phyloP scores from a whole-genome alignment of 2,329 filamentous ascomycete species.

The Graphiopsis chlorocephala region DNA sequence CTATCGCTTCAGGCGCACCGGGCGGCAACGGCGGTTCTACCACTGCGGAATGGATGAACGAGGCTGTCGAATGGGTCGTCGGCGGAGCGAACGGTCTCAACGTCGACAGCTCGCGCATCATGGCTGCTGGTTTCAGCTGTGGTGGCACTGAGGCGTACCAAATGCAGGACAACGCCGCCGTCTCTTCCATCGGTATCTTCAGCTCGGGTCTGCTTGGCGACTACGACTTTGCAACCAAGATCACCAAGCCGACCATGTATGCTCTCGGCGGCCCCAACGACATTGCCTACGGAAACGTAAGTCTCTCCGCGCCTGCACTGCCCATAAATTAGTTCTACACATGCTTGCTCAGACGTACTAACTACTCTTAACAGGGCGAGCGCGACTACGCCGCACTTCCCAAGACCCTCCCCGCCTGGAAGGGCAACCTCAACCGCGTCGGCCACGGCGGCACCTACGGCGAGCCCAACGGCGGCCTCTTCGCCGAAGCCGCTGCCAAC shows the following conservation, averaged over 20 bases:
- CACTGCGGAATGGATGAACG: constrained; percentile 10
- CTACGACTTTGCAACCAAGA: background rate
- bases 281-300: constrained; percentile 14
- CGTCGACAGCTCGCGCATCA: constrained; percentile 12
- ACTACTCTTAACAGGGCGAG: constrained; percentile 3
- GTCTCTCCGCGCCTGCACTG: background rate
- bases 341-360: background rate
- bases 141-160: constrained; percentile 15
- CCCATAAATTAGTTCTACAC: background rate
- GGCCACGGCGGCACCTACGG: constrained; percentile 14
- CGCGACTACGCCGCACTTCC: constrained; percentile 13
- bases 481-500: constrained; percentile 5
- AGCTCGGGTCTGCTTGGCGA: constrained; percentile 4
- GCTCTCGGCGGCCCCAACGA: constrained; percentile 7
- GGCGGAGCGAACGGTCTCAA: constrained; percentile 7
- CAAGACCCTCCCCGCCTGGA: constrained; percentile 4
- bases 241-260: constrained; percentile 12
- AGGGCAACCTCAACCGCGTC: constrained; percentile 13
- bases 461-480: constrained; percentile 11
- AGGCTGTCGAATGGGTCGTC: constrained; percentile 11
- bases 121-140: constrained; percentile 14
- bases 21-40: constrained; percentile 9
- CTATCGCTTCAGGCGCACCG: constrained; percentile 23
- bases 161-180: constrained; percentile 5
- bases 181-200: constrained; percentile 10